Percentiles rank a stretch among this genome's conserved stretches.
These are phyloP conservation scores for Hibiscus syriacus DNA, from an alignment of 345 rosid genomes.

Conservation along the genomic window DNA sequence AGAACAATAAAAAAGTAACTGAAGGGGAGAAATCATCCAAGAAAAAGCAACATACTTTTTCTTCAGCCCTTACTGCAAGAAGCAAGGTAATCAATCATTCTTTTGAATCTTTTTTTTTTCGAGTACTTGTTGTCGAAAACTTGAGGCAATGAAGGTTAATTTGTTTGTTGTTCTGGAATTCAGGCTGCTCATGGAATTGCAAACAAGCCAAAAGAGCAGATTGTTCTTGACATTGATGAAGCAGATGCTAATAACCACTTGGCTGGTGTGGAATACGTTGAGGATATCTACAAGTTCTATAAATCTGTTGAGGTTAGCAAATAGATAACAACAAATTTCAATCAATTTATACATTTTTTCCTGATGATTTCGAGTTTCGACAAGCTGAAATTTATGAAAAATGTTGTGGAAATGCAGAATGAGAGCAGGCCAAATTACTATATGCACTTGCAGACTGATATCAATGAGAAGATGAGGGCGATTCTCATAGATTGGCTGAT, in stretches of 20 bases:
- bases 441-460: constrained; percentile 65
- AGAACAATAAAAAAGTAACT: constrained; percentile 14
- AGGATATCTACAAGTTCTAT: constrained; percentile 82
- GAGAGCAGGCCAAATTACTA: constrained; percentile 63
- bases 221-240: constrained; percentile 58
- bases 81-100: constrained; percentile 55
- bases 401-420: constrained; percentile 31
- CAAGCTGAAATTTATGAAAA: background rate
- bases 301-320: constrained; percentile 63
- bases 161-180: background rate
- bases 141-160: background rate
- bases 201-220: constrained; percentile 39
- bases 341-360: background rate
- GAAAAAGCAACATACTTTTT: constrained; percentile 42
- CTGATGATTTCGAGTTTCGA: background rate
- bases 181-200: constrained; percentile 39
- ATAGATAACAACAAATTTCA: background rate
- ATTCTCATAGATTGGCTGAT: constrained; percentile 88
- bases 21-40: constrained; percentile 29
- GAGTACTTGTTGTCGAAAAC: background rate
- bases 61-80: constrained; percentile 72
- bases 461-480: constrained; percentile 80
- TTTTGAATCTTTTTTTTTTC: background rate
- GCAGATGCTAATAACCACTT: constrained; percentile 61
- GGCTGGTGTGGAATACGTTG: constrained; percentile 81